phyloP scores from a whole-genome alignment of 2,329 filamentous ascomycete genomes.

The Fusarium cyanostomum region DNA sequence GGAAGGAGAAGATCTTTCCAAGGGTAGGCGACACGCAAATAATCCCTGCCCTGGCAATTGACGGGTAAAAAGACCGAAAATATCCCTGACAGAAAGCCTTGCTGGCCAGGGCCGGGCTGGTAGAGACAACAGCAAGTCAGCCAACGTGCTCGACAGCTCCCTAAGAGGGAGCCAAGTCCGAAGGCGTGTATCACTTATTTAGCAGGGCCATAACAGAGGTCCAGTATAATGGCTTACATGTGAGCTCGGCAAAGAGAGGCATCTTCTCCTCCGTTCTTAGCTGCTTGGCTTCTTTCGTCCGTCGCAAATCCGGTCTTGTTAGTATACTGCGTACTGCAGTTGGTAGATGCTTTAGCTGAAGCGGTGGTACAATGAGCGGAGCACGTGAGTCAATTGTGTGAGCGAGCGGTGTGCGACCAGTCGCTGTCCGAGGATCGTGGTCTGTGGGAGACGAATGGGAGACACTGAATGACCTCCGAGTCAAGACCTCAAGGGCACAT shows the following conservation, averaged over 20 bases:
- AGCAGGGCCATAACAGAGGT: slow-evolving; percentile 3
- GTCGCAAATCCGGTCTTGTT: slow-evolving; percentile 1
- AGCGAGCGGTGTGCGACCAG: not conserved
- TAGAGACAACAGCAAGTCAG: not conserved
- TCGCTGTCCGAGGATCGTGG: not conserved
- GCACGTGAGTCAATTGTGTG: slow-evolving; percentile 6
- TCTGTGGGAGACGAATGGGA: not conserved
- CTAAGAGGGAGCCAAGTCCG: not conserved
- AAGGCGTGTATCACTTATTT: slow-evolving; percentile 9
- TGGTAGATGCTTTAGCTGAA: too few species aligned
- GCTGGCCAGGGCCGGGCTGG: not conserved
- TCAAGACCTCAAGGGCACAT: not conserved
- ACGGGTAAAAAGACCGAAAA: not conserved
- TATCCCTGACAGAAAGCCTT: not conserved
- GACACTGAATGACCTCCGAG: not conserved
- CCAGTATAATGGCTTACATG: slow-evolving; percentile 3
- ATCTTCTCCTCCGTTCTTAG: not conserved
- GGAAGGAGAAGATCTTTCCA: slow-evolving; percentile 6
- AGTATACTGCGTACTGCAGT: too few species aligned
- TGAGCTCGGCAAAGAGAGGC: not conserved
- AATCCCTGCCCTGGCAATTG: not conserved
- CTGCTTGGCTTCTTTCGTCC: not conserved
- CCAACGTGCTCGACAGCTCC: not conserved
- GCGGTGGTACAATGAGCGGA: not conserved
- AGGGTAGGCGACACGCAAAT: not conserved